Base-by-base conservation (phyloP, 768 basidiomycete genomes). In the Pleurotus djamor region DNA sequence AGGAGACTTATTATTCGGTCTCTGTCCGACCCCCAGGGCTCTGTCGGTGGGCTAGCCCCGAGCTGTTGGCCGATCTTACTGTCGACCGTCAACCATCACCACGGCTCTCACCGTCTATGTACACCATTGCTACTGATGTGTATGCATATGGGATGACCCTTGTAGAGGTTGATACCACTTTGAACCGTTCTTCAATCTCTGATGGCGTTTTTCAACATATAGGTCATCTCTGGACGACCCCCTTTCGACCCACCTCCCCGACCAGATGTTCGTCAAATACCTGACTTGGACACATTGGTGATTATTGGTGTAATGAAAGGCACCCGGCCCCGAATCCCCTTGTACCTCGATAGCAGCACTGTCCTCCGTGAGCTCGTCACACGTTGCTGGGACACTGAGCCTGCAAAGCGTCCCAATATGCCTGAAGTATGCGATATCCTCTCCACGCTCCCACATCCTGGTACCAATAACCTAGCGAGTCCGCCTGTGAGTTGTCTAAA, bases 11-110 rank as follows among this genome's bases (percentile, higher is more conserved):
- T 9, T 66, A 66, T 0, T 56, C 61, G 9, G 65, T 67, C 32
- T 66, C 66, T 12, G 5, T 48, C 2, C 47, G 47, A 5, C n/a
- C 41, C 9, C 66, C 68, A 3, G 70, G 69, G 1, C 63, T 65
- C 13, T 65, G 67, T 9, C 47, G 73, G 37, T 75, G 74, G 74
- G 68, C 64, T 35, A 70, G 71, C 3, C 74, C 73, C 0, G 74
- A 75, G 61, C 56, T 73, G 9, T 64, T 72, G 50, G n/a, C n/a
- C n/a, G n/a, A n/a, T n/a, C n/a, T n/a, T n/a, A n/a, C n/a, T n/a
- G n/a, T n/a, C n/a, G n/a, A n/a, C n/a, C n/a, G n/a, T n/a, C n/a
- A n/a, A n/a, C n/a, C n/a, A n/a, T n/a, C n/a, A n/a, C n/a, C 59
- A 2, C 32, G 59, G 2, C 8, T 17, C 21, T 2, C 21, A 9